Conservation (phyloP, 345 rosid genomes). For the Streptanthus diversifolius region DNA sequence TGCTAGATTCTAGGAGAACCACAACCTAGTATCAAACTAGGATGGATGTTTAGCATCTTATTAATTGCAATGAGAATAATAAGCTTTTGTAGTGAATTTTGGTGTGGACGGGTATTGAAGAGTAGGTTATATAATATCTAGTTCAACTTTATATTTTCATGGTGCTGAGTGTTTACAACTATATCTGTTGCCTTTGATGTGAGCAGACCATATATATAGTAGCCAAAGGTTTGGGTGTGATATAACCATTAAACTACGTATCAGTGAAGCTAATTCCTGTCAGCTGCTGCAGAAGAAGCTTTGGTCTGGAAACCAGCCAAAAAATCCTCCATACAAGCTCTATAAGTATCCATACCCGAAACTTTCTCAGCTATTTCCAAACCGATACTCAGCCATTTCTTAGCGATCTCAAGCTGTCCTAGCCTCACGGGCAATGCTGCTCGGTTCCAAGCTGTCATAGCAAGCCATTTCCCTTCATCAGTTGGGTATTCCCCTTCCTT, state of each 20-base stretch:
- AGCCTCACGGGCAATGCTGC: slow-evolving; percentile 70
- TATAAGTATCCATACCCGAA: slow-evolving; percentile 68
- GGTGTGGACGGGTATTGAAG: not conserved
- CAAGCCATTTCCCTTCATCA: slow-evolving; percentile 96
- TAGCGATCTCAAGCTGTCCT: slow-evolving; percentile 62
- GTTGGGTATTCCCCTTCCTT: slow-evolving; percentile 79
- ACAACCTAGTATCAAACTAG: not conserved
- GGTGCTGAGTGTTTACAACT: not conserved
- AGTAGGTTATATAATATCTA: not conserved
- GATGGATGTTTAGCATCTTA: not conserved
- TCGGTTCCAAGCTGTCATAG: slow-evolving; percentile 93
- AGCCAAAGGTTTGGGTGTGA: not conserved
- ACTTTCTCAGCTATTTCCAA: slow-evolving; percentile 68
- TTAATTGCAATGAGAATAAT: not conserved
- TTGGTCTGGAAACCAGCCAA: slow-evolving; percentile 48
- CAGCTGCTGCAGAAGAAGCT: slow-evolving; percentile 19
- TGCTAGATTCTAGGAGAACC: not conserved
- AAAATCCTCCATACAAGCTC: slow-evolving; percentile 82
- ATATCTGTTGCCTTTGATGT: not conserved
- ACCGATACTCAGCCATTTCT: slow-evolving; percentile 71
- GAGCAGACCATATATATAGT: not conserved
- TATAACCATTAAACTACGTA: not conserved
- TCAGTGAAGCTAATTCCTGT: not conserved
- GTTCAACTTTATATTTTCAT: not conserved
- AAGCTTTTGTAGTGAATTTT: not conserved